Evolutionary conservation across 1,139 yeast species (phyloP).

Genomic region (Torulaspora globosa): DNA sequence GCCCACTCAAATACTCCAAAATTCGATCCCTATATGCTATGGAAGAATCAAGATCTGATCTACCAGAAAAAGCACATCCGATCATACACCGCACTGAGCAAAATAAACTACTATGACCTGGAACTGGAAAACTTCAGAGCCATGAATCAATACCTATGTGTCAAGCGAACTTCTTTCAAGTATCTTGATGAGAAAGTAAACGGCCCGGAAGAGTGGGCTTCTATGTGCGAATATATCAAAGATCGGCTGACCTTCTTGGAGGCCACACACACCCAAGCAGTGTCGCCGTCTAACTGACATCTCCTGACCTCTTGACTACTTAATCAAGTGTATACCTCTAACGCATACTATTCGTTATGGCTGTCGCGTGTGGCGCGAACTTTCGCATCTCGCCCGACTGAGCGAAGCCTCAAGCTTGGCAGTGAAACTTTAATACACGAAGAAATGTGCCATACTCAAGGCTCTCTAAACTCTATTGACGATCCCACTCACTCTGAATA

Average conservation of each 20-base stretch:
- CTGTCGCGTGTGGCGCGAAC: not conserved
- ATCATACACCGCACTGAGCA: slow-evolving; percentile 26
- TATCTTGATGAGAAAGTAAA: slow-evolving; percentile 24
- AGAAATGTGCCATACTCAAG: not conserved
- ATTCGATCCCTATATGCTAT: slow-evolving; percentile 31
- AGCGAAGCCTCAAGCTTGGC: not conserved
- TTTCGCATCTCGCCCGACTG: not conserved
- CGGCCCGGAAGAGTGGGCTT: slow-evolving; percentile 13
- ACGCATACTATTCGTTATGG: too few relatives aligned
- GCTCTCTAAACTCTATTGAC: not conserved
- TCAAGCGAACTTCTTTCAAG: slow-evolving; percentile 22
- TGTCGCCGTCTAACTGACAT: slow-evolving; percentile 5
- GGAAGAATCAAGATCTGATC: slow-evolving; percentile 27
- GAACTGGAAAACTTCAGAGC: slow-evolving; percentile 32
- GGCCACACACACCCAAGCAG: slow-evolving; percentile 13
- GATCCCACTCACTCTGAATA: not conserved
- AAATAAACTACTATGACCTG: slow-evolving; percentile 31
- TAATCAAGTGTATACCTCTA: too few relatives aligned
- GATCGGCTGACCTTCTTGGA: slow-evolving; percentile 18
- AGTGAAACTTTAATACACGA: not conserved
- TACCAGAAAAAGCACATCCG: slow-evolving; percentile 32
- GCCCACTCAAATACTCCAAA: slow-evolving; percentile 36
- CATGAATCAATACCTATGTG: slow-evolving; percentile 31
- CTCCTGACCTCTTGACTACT: not conserved
- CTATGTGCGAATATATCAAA: slow-evolving; percentile 25